Evolutionary conservation across 345 rosid species (phyloP), one percentile per base, ranked within the genome.

Genomic region (Noccaea caerulescens): DNA sequence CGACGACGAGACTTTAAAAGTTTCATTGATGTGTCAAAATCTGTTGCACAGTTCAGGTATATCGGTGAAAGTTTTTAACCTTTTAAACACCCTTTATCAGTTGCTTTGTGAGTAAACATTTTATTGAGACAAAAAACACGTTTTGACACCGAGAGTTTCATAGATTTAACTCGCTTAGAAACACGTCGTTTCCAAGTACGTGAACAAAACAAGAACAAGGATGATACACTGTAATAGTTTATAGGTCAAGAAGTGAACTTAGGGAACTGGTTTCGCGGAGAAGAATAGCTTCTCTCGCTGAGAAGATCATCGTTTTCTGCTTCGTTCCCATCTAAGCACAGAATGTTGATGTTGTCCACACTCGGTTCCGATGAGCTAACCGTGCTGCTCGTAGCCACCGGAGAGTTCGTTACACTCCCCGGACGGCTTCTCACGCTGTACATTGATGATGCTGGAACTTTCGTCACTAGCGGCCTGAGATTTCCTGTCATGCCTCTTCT

Each of bases 391-490:
- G 88, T 93, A 57, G 87, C 90, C 30, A 84, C 76, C 42, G 97
- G 95, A 45, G 97, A 90, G 77, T 87, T 91, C 0, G 89, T 58
- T 10, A 78, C 87, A 72, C 90, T 86, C 42, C 69, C 34, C 1
- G 89, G 76, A 43, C 82, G 78, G 78, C 89, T 87, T 81, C 81
- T 81, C 77, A 84, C 87, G 50, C 95, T 92, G 71, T 85, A 88
- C 84, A 87, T 86, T 0, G 95, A 84, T 25, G 95, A 88, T 63
- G 91, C 88, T 5, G 89, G 92, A 51, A 91, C 80, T 72, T 83
- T 87, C 36, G 91, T 85, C 77, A 87, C 79, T 7, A 82, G 77
- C 1, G 97, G 93, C 67, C 93, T 79, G 20, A 84, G 75, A 66
- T 81, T 84, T 45, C 95, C 95, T 4, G 84, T 75, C 74, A 85